Evolutionary conservation across 495 filamentous ascomycete species (phyloP).

Genomic region (Xylona heveae): DNA sequence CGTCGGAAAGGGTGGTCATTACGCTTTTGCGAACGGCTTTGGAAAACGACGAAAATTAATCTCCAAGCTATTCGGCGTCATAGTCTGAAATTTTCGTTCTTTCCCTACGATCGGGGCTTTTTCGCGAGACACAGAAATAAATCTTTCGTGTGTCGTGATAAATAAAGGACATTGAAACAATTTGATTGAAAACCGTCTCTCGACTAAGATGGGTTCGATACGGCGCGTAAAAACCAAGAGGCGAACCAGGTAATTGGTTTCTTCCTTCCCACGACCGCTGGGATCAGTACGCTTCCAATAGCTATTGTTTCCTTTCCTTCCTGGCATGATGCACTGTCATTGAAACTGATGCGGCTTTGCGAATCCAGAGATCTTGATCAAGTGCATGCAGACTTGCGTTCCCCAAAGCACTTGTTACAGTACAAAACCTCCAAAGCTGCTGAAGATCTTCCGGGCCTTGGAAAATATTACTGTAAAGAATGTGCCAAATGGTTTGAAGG

Average conservation of each 20-base stretch:
- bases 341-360: not conserved
- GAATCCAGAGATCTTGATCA: slow-evolving; percentile 63
- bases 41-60: too few relatives aligned
- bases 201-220: slow-evolving; percentile 29
- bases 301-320: not conserved
- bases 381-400: slow-evolving; percentile 55
- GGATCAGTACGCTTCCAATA: too few relatives aligned
- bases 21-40: too few relatives aligned
- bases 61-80: too few relatives aligned
- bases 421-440: slow-evolving; percentile 57
- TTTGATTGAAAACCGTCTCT: not conserved
- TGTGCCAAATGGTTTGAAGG: slow-evolving; percentile 94
- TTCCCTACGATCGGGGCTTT: too few relatives aligned
- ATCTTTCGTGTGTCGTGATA: too few relatives aligned
- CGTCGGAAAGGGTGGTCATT: too few relatives aligned
- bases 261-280: not conserved
- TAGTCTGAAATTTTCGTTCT: too few relatives aligned
- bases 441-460: slow-evolving; percentile 74
- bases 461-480: slow-evolving; percentile 71
- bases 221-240: slow-evolving; percentile 37
- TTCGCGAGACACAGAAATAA: too few relatives aligned
- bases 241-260: slow-evolving; percentile 25
- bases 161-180: not conserved
- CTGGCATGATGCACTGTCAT: not conserved
- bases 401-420: slow-evolving; percentile 52